A percentile compares a stretch with the other conserved stretches of the same genome.
phyloP scores from a whole-genome alignment of 2,329 filamentous ascomycete species.

The Penicillium hordei region DNA sequence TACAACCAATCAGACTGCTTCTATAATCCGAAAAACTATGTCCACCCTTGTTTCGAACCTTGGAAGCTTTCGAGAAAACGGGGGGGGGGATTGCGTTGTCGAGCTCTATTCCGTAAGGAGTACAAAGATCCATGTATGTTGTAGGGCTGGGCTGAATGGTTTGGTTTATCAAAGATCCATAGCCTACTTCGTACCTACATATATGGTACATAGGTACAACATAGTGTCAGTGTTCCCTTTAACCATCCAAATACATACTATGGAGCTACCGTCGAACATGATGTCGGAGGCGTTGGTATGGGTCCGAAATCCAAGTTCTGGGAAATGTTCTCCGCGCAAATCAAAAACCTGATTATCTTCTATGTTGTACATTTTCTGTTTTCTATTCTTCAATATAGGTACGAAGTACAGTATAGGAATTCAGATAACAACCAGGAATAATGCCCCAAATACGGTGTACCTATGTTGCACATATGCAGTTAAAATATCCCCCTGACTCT shows the following conservation, averaged over 20 bases:
- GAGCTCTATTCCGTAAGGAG: neutral
- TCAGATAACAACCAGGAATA: neutral
- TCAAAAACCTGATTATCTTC: neutral
- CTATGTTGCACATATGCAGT: neutral
- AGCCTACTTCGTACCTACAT: too few species aligned
- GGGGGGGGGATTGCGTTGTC: neutral
- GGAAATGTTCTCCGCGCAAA: neutral
- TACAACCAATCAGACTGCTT: constrained; percentile 50
- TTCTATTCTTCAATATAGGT: neutral
- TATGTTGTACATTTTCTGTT: neutral
- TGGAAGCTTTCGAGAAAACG: constrained; percentile 2
- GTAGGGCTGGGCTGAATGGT: neutral
- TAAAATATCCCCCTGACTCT: neutral
- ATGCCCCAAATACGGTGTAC: neutral
- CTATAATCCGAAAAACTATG: neutral
- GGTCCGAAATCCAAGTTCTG: neutral
- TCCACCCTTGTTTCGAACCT: neutral
- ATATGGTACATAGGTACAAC: neutral
- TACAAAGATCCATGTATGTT: neutral
- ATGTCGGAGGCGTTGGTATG: neutral
- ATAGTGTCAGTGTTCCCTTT: neutral
- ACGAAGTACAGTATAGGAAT: neutral
- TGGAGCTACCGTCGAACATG: neutral
- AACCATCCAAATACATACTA: neutral
- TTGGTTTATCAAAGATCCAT: neutral